Base-by-base conservation (phyloP, 352 stramenopile genomes). In the Phytopythium helicoides region DNA sequence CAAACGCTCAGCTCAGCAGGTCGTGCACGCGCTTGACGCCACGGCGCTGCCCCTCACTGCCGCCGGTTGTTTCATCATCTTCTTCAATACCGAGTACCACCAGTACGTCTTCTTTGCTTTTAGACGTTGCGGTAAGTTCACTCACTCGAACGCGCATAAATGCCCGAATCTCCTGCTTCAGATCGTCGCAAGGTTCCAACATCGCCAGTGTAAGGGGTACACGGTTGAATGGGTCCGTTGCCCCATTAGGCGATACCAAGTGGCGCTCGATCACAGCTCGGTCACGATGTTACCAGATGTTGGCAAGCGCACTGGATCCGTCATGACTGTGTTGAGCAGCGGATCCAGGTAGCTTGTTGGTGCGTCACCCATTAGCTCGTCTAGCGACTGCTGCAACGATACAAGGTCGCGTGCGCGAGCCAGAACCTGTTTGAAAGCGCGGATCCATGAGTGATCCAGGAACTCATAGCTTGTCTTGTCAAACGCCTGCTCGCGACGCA, bases 321-420 rank as follows among this genome's bases (percentile, higher is more conserved):
- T 87, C 96, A 99, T 99, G 47, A 98, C 83, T 11, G 91, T 96
- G 56, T 68, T 95, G 37, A 98, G 76, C 23, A 99, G 62, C 33
- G 94, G 93, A 58, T 99, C 95, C 55, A 98, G 56, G 57, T 98
- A 99, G 58, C 98, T 90, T 34, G 98, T 93, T 0, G 96, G 95
- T 14, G 95, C 87, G 51, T 98, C 95, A 34, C 77, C 72, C 16
- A 96, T 67, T 38, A 97, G 71, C 28, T 81, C 89, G 60, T 95
- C 83, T 65, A 87, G 81, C 16, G 68, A 64, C 10, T 68, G 52
- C 16, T 86, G 73, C 16, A 90, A 66, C 40, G 72, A 58, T 10
- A 85, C 76, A 63, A 89, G 82, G 26, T 83, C 76, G 28, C 77
- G 66, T 12, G 68, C 80, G 25, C 75, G 64, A 0, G 69, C 53